Evolutionary conservation across 768 basidiomycete species (phyloP), one percentile per base, ranked within the genome.

Genomic region (Hysterangium stoloniferum): DNA sequence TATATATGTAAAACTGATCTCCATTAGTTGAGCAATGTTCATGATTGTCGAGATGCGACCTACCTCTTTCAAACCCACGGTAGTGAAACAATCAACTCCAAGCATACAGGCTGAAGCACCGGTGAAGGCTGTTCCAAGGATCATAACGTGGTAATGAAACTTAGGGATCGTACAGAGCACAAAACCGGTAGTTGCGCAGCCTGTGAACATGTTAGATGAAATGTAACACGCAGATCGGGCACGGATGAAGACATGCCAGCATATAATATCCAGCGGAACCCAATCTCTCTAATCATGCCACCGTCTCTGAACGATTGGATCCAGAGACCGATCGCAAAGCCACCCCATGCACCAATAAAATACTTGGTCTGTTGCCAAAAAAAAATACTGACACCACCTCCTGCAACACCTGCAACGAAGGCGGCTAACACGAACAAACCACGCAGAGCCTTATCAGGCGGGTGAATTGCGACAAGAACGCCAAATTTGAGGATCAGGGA

Each of bases 81-180:
- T 86, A 2, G 91, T 87, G 65, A 81, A 96, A 64, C 94, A 96
- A 66, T 97, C 94, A 33, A 96, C 80, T 17, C 95, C 95, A 12
- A 97, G 73, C 51, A 93, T 90, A 64, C 96, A 85, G 1, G 91
- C 84, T 17, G 85, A 85, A 22, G 93, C 83, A 6, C 94, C 94
- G 56, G 96, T 90, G 58, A 89, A 77, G 38, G 92, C 86, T 34
- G 93, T 95, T 52, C 88, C 84, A 46, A 86, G 68, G 58, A 97
- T 80, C 48, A 96, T 69, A 61, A 92, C 73, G 64, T 91, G 86
- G 68, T 89, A 88, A 65, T 94, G 89, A 57, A 89, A 73, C 74
- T 79, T 86, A 53, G 86, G 86, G 57, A 92, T 79, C 22, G 93
- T 88, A 65, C 86, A 86, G 37, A 87, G 67, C 29, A 86, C 76